Evolutionary conservation across 2,329 filamentous ascomycete genomes (phyloP), one percentile per base, ranked within the genome.

Genomic region (Ophiostoma tasmaniense): DNA sequence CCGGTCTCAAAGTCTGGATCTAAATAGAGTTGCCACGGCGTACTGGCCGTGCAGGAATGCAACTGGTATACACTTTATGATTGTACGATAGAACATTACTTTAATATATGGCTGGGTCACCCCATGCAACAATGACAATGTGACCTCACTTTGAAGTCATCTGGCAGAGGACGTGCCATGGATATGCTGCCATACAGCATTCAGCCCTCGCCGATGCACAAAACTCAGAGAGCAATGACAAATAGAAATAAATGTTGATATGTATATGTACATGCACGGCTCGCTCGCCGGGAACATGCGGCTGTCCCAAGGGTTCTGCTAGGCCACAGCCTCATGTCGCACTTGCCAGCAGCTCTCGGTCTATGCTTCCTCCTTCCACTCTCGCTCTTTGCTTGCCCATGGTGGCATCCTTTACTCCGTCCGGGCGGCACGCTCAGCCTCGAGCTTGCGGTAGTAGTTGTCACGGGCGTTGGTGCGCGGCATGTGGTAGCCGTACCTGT

Each of bases 401-500:
- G 10, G 33, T 45, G n/a, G 37, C 37, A 4, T 33, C 14, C 35
- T 35, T 39, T 37, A 65, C 20, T 52, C 42, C 42, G 39, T 52
- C 70, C 69, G 69, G 8, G 77, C 79, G 69, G 83, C 83, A 70
- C 85, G 84, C 78, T 86, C 78, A 74, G 82, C 80, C 81, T 87
- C 85, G 71, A 87, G 79, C 79, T 85, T 81, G 78, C 78, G 78
- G 81, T 87, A 87, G 82, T 81, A 83, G 78, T 79, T 79, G 79
- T 88, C 85, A 76, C 85, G 85, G 73, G 80, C 81, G 75, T 82
- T 77, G 75, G 83, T 86, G 78, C 85, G 84, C 73, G 85, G 85
- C 75, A 87, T 79, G 80, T 88, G 85, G 81, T 77, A 88, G 77
- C 85, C 85, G 81, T 87, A 85, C 85, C 85, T 87, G 73, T 72